These are phyloP conservation scores for Metrosideros polymorpha DNA, from an alignment of 441 rosid species.

Conservation along the genomic window DNA sequence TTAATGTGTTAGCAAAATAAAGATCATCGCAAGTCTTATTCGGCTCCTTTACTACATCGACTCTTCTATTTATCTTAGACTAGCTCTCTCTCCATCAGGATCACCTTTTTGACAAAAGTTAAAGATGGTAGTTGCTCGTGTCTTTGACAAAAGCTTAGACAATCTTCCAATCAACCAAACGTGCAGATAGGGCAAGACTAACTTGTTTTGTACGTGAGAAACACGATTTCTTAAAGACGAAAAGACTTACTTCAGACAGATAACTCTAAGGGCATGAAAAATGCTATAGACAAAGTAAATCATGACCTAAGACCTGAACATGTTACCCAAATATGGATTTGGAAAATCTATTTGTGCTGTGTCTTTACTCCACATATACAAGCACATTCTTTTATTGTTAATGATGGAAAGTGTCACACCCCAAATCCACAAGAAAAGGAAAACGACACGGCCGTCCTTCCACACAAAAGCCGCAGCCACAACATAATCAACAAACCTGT, in stretches of 20 bases:
- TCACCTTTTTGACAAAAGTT: neutral
- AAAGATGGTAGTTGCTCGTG: neutral
- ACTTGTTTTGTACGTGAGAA: neutral
- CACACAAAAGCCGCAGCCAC: no score
- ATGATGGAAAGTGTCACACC: no score
- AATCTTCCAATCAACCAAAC: neutral
- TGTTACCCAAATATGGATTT: neutral
- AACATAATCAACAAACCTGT: no score
- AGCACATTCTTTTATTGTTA: neutral
- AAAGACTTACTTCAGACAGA: neutral
- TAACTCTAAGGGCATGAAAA: fast-evolving
- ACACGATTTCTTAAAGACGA: neutral
- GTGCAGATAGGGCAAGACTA: neutral
- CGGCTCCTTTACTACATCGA: neutral
- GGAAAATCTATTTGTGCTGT: neutral
- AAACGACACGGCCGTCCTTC: no score
- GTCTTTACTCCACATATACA: neutral
- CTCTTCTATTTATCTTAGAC: neutral
- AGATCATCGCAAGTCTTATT: neutral
- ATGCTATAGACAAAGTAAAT: neutral
- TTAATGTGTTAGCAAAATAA: neutral
- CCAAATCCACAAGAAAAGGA: no score
- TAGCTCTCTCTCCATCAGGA: neutral
- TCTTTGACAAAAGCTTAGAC: neutral
- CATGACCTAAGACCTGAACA: fast-evolving